Evolutionary conservation across 2,329 filamentous ascomycete species (phyloP).

Genomic region (Penicillium sp.): DNA sequence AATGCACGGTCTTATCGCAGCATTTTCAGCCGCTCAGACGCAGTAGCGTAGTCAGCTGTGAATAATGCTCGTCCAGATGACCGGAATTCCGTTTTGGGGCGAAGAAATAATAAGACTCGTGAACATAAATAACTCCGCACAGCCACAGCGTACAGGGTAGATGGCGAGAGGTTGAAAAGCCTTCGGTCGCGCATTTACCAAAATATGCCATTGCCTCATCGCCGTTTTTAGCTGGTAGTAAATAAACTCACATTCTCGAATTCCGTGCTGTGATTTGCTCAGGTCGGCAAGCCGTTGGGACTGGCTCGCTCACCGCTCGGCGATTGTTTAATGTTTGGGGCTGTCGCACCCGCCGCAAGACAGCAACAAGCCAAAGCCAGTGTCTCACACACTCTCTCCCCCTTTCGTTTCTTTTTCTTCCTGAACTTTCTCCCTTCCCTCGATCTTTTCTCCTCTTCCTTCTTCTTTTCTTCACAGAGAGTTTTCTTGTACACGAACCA

Average conservation of each 20-base stretch:
- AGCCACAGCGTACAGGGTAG: neutral
- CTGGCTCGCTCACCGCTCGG: conserved; percentile 8
- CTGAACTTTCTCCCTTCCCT: conserved; percentile 10
- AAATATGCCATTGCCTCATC: neutral
- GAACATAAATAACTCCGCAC: conserved; percentile 4
- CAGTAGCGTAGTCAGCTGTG: conserved; percentile 12
- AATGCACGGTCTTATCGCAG: neutral
- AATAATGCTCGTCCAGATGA: conserved; percentile 20
- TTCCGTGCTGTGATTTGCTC: conserved; percentile 11
- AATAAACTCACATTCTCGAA: conserved; percentile 5
- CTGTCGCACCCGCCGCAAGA: conserved; percentile 1
- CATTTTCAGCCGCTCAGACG: conserved; percentile 1
- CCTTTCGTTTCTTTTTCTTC: conserved; percentile 14
- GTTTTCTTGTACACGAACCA: neutral
- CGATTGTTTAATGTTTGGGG: neutral
- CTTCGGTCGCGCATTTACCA: neutral
- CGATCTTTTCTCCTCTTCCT: conserved; percentile 8
- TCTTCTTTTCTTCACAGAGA: neutral
- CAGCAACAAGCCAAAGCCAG: conserved; percentile 8
- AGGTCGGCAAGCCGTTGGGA: conserved; percentile 11
- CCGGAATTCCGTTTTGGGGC: conserved; percentile 9
- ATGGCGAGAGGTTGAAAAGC: neutral
- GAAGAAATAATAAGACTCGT: neutral
- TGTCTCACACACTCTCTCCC: conserved; percentile 20
- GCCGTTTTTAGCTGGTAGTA: neutral